phyloP scores from a whole-genome alignment of 73 alveolate genomes.

The Symbiodinium pilosum region DNA sequence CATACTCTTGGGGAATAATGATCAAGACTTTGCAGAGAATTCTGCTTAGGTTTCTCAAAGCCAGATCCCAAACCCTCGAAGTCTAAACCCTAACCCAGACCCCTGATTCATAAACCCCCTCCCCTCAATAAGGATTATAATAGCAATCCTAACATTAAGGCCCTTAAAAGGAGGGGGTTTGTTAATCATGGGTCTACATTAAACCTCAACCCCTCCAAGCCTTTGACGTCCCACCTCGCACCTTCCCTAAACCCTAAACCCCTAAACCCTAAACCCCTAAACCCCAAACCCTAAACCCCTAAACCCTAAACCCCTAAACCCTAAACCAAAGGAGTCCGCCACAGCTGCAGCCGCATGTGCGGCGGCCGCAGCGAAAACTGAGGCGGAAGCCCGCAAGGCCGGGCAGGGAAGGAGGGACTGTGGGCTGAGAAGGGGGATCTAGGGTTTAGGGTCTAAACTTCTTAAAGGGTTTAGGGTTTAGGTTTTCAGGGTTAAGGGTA shows the following conservation, averaged over 20 bases:
- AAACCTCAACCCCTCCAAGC: too few relatives aligned
- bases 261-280: not conserved
- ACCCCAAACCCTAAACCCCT: not conserved
- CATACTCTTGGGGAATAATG: not conserved
- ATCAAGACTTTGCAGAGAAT: not conserved
- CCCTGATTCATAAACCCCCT: too few relatives aligned
- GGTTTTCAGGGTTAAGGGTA: not conserved
- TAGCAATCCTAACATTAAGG: too few relatives aligned
- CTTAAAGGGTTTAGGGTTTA: not conserved
- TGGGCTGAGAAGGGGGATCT: not conserved
- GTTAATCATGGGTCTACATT: too few relatives aligned
- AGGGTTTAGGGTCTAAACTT: not conserved
- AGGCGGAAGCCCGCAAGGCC: not conserved
- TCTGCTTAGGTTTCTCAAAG: not conserved
- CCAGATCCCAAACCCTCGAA: too few relatives aligned
- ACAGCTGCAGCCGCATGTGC: not conserved
- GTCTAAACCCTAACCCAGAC: too few relatives aligned
- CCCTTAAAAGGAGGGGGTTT: too few relatives aligned
- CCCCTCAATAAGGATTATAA: too few relatives aligned
- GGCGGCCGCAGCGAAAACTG: not conserved
- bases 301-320: not conserved
- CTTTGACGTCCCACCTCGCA: too few relatives aligned
- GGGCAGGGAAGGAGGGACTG: not conserved
- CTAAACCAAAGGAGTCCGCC: not conserved
- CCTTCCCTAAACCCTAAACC: not conserved